Evolutionary conservation across 345 rosid species (phyloP).

Genomic region (Cardamine chenopodiifolia): DNA sequence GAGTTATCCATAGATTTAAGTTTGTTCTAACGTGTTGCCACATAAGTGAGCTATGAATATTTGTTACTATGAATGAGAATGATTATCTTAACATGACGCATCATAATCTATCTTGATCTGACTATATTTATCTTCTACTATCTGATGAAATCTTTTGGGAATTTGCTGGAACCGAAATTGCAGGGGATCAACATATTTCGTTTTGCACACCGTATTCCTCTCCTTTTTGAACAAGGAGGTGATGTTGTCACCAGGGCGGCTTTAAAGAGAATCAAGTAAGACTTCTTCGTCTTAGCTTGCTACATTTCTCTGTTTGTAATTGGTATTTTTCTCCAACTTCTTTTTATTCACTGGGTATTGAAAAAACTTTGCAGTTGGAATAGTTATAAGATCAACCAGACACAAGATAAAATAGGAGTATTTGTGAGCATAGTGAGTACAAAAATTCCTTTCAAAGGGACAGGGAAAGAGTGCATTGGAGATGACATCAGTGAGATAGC

Average conservation of each 20-base stretch:
- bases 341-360: neutral
- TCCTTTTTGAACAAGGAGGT: conserved; percentile 98
- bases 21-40: neutral
- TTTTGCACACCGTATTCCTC: conserved; percentile 94
- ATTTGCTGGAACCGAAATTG: conserved; percentile 24
- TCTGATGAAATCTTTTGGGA: neutral
- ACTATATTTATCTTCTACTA: neutral
- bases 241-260: conserved; percentile 97
- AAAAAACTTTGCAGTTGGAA: conserved; percentile 65
- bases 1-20: neutral
- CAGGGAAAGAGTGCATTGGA: conserved; percentile 97
- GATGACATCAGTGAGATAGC: conserved; percentile 94
- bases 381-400: conserved; percentile 91
- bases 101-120: neutral
- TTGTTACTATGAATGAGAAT: neutral
- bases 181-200: conserved; percentile 94
- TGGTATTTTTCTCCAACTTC: neutral
- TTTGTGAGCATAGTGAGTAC: conserved; percentile 96
- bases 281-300: conserved; percentile 14
- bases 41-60: conserved; percentile 11
- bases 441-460: conserved; percentile 95
- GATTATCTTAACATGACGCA: neutral
- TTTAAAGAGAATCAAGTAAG: conserved; percentile 88
- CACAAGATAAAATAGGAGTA: conserved; percentile 88
- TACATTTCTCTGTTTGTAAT: neutral